Evolutionary conservation across 2,329 filamentous ascomycete genomes (phyloP).

Genomic region (Cyanodermella asteris): DNA sequence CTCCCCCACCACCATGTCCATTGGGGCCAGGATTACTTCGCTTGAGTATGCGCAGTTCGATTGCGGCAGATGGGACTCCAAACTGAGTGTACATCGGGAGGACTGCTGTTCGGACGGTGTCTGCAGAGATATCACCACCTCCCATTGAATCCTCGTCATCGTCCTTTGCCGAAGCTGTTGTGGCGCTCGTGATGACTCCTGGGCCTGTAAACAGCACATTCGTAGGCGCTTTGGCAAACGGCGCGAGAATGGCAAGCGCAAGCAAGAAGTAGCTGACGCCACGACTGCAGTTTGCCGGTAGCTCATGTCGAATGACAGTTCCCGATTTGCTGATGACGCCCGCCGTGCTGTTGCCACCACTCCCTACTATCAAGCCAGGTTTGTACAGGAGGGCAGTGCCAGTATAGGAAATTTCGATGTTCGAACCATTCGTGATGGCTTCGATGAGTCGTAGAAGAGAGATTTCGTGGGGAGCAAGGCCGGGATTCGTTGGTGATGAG

Average conservation of each 20-base stretch:
- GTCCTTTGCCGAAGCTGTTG: too few relatives aligned
- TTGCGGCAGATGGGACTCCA: conserved; percentile 63
- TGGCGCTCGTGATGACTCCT: conserved; percentile 78
- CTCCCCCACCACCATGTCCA: conserved; percentile 63
- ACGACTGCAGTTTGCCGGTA: conserved; percentile 54
- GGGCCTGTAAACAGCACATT: conserved; percentile 79
- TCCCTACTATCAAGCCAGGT: conserved; percentile 78
- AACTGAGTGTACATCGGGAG: conserved; percentile 79
- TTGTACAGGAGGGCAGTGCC: conserved; percentile 84
- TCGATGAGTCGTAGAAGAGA: conserved; percentile 91
- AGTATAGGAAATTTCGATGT: conserved; percentile 89
- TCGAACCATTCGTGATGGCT: conserved; percentile 80
- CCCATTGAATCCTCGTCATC: too few relatives aligned
- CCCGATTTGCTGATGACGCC: too few relatives aligned
- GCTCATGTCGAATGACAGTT: conserved; percentile 59
- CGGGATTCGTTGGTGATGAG: conserved; percentile 64
- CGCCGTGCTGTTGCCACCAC: conserved; percentile 52
- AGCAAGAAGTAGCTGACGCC: conserved; percentile 84
- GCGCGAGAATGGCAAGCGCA: conserved; percentile 70
- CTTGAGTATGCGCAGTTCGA: conserved; percentile 65
- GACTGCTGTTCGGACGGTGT: conserved; percentile 82
- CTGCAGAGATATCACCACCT: conserved; percentile 68
- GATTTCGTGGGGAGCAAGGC: conserved; percentile 78
- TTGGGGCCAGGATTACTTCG: conserved; percentile 56
- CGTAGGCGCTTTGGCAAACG: conserved; percentile 78